Evolutionary conservation across 257 asterid species (phyloP).

Genomic region (Nicotiana tomentosiformis): DNA sequence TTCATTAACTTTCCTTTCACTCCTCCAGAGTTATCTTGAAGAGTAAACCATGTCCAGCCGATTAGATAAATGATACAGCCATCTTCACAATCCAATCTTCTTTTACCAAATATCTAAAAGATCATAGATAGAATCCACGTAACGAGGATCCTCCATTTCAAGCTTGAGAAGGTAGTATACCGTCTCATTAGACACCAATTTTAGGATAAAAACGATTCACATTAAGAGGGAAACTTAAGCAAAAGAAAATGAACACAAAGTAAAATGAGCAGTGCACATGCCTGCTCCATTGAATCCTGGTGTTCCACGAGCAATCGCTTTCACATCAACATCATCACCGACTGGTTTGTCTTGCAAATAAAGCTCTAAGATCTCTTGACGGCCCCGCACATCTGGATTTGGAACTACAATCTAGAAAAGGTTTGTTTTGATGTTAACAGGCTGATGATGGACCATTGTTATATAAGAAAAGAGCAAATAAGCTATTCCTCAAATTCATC

Average conservation of each 20-base stretch:
- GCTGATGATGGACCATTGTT: neutral
- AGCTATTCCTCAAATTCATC: neutral
- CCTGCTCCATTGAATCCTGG: constrained; percentile 99
- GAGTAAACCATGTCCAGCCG: neutral
- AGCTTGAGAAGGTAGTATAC: neutral
- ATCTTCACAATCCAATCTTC: constrained; percentile 1
- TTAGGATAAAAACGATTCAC: neutral
- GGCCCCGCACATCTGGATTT: constrained; percentile 93
- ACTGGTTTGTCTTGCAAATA: constrained; percentile 89
- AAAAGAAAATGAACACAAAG: neutral
- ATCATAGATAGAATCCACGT: neutral
- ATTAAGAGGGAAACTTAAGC: neutral
- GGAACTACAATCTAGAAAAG: constrained; percentile 73
- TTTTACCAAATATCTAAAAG: neutral
- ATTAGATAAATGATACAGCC: neutral
- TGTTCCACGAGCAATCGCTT: constrained; percentile 94
- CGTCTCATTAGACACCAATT: neutral
- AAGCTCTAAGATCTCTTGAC: constrained; percentile 86
- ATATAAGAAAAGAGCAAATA: neutral
- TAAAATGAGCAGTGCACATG: constrained; percentile 18
- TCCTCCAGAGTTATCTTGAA: neutral
- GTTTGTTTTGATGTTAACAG: constrained; percentile 9
- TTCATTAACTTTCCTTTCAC: neutral
- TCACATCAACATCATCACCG: constrained; percentile 75
- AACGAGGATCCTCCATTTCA: neutral